A percentile compares a stretch with the other conserved stretches of the same genome.
phyloP scores from a whole-genome alignment of 208 protist genomes.

The Polymyxa betae region DNA sequence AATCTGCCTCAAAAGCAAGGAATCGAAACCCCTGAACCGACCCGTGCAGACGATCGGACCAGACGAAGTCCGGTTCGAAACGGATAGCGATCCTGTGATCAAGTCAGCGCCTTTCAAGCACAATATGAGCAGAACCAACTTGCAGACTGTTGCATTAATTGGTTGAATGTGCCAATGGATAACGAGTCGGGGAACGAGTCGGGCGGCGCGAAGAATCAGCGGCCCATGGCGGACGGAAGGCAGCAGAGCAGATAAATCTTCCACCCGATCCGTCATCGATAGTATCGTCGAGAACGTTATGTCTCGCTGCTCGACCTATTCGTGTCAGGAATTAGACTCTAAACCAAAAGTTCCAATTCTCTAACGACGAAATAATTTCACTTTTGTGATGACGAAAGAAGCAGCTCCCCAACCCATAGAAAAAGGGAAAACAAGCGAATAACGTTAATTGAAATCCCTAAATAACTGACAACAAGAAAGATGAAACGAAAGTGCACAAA shows the following conservation, averaged over 20 bases:
- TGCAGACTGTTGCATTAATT: background rate
- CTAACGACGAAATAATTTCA: no score
- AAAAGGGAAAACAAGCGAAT: no score
- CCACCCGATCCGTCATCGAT: background rate
- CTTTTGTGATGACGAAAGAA: background rate
- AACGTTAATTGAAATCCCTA: no score
- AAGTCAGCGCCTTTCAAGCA: background rate
- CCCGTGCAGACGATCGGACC: conserved; percentile 5
- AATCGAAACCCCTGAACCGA: conserved; percentile 9
- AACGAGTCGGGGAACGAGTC: background rate
- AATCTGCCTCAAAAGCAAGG: background rate
- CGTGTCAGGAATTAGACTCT: background rate
- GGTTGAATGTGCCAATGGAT: conserved; percentile 21
- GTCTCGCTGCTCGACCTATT: background rate
- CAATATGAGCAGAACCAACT: background rate
- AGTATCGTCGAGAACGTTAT: background rate
- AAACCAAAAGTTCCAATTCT: no score
- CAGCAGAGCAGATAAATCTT: background rate
- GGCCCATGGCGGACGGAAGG: background rate
- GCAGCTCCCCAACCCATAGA: no score
- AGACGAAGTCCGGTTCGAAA: background rate
- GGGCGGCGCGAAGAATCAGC: background rate
- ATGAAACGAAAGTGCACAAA: no score
- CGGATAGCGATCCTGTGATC: background rate
- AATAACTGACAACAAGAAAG: no score